Conservation (phyloP, 1,139 yeast genomes). For the Geotrichum restrictum region DNA sequence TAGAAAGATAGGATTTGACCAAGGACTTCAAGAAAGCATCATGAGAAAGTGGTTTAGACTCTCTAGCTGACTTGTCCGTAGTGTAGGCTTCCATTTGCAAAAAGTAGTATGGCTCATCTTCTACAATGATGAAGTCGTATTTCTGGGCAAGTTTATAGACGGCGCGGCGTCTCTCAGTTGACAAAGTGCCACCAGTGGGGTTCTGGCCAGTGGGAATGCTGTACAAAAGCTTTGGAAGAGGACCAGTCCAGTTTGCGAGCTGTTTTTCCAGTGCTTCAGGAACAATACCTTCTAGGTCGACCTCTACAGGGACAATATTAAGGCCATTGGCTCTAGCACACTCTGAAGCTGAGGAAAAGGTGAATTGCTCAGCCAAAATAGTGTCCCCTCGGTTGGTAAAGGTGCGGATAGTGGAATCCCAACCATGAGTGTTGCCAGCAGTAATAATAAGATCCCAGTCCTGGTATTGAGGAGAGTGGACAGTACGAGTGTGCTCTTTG, state of each 20-base stretch:
- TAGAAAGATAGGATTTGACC: slow-evolving; percentile 71
- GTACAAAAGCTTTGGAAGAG: slow-evolving; percentile 76
- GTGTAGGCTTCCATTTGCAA: slow-evolving; percentile 76
- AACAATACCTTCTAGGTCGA: slow-evolving; percentile 75
- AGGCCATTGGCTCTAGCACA: slow-evolving; percentile 73
- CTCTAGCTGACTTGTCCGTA: slow-evolving; percentile 40
- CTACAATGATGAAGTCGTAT: slow-evolving; percentile 75
- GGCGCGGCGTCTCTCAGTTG: slow-evolving; percentile 64
- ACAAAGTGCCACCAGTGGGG: slow-evolving; percentile 84
- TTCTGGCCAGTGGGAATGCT: slow-evolving; percentile 91
- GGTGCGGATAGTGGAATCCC: slow-evolving; percentile 82
- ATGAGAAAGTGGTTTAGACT: slow-evolving; percentile 32
- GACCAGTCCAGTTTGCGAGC: slow-evolving; percentile 65
- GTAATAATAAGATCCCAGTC: slow-evolving; percentile 66
- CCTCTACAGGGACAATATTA: slow-evolving; percentile 63
- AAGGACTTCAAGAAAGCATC: slow-evolving; percentile 60
- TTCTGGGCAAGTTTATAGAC: slow-evolving; percentile 70
- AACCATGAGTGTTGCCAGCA: slow-evolving; percentile 81
- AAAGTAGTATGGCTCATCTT: slow-evolving; percentile 94
- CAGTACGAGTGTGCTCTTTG: slow-evolving; percentile 68
- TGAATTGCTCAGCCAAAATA: slow-evolving; percentile 74
- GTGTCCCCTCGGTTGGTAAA: slow-evolving; percentile 75
- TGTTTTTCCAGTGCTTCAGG: slow-evolving; percentile 66
- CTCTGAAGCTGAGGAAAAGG: slow-evolving; percentile 81
- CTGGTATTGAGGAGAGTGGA: slow-evolving; percentile 58